phyloP scores from a whole-genome alignment of 768 basidiomycete species.

The Pholiota molesta region DNA sequence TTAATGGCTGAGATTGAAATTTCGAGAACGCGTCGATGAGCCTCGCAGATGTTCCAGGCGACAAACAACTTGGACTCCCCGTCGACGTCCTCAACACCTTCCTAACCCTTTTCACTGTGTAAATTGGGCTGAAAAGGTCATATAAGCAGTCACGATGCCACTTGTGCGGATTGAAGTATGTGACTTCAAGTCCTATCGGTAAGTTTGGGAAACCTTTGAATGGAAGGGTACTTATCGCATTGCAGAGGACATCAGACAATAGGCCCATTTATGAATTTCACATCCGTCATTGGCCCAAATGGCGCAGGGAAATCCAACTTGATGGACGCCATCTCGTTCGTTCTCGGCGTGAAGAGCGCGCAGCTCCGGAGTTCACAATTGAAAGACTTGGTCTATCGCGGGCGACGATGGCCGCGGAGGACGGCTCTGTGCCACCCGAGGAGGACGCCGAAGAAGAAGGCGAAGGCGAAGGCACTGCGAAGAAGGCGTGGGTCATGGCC shows the following conservation, averaged over 20 bases:
- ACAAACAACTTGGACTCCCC: neutral
- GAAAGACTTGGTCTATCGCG: constrained; percentile 95
- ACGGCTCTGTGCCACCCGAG: constrained; percentile 46
- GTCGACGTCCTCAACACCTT: neutral
- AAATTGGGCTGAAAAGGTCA: neutral
- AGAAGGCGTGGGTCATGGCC: constrained; percentile 95
- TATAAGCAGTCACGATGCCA: constrained; percentile 55
- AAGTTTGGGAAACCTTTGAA: constrained; percentile 14
- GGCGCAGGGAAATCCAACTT: constrained; percentile 98
- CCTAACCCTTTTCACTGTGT: neutral
- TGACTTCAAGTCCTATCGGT: constrained; percentile 98
- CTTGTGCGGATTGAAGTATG: constrained; percentile 85
- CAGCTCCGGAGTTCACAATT: constrained; percentile 92
- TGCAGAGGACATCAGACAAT: constrained; percentile 79
- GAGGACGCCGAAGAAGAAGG: constrained; percentile 57
- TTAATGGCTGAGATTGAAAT: no score
- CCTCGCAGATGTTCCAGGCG: no score
- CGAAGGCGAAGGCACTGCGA: constrained; percentile 81
- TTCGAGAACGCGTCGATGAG: no score
- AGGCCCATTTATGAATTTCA: constrained; percentile 92
- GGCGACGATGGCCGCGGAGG: constrained; percentile 61
- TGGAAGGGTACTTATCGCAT: neutral
- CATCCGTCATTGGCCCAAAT: constrained; percentile 97
- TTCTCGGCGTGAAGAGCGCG: constrained; percentile 93
- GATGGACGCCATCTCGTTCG: constrained; percentile 99